Conservation (phyloP, 495 filamentous ascomycete genomes). For the Chaetomium fimeti region DNA sequence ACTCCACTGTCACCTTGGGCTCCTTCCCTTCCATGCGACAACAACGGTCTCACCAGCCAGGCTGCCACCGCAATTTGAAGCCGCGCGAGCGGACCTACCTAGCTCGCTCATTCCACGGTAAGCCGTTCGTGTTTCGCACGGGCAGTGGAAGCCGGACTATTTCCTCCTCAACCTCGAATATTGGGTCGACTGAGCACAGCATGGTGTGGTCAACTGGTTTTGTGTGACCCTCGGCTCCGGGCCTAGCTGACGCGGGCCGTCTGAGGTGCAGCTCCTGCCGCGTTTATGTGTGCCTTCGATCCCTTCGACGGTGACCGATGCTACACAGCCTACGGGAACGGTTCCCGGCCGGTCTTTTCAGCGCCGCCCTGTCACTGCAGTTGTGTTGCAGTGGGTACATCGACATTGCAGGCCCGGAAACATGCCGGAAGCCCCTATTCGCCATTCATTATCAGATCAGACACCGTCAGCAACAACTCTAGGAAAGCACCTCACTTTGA, state of each 20-base stretch:
- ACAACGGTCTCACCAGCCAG: not conserved
- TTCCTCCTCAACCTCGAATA: not conserved
- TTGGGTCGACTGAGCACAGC: not conserved
- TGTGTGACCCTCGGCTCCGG: slow-evolving; percentile 7
- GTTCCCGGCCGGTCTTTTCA: not conserved
- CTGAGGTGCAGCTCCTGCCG: not conserved
- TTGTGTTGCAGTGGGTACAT: not conserved
- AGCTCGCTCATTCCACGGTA: too few species aligned
- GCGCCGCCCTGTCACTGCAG: not conserved
- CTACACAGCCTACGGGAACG: slow-evolving; percentile 1
- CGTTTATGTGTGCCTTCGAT: not conserved
- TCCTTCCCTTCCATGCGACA: not conserved
- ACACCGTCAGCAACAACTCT: not conserved
- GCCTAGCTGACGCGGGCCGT: slow-evolving; percentile 8
- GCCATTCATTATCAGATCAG: not conserved
- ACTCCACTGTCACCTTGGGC: not conserved
- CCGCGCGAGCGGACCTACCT: not conserved
- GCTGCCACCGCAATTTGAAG: not conserved
- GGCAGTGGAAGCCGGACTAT: not conserved
- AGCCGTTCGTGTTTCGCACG: too few species aligned
- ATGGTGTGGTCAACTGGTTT: not conserved
- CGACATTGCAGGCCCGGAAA: not conserved
- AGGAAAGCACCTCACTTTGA: not conserved
- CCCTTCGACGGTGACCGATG: not conserved
- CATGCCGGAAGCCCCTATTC: slow-evolving; percentile 12